These are phyloP conservation scores for Suillus americanus DNA, from an alignment of 768 basidiomycete genomes.

Conservation along the genomic window DNA sequence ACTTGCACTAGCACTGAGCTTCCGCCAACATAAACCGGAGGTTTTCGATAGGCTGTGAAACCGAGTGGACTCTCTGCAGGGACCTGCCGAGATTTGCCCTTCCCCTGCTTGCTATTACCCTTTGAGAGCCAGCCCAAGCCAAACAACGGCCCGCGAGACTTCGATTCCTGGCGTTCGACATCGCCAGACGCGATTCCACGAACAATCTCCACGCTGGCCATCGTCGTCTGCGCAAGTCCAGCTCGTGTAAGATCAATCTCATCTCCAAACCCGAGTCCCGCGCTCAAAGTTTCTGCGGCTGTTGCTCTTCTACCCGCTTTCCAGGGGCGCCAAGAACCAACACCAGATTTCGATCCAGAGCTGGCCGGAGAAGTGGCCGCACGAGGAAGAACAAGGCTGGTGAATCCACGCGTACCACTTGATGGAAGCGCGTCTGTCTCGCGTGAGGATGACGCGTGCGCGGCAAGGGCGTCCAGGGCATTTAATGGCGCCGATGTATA, in stretches of 20 bases:
- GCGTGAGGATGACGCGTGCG: slow-evolving; percentile 28
- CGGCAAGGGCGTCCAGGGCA: slow-evolving; percentile 32
- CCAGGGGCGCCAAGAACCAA: slow-evolving; percentile 22
- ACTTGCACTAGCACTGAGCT: slow-evolving; percentile 81
- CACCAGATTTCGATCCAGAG: slow-evolving; percentile 10
- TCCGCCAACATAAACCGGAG: slow-evolving; percentile 71
- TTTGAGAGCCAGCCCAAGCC: slow-evolving; percentile 31
- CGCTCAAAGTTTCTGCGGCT: slow-evolving; percentile 24
- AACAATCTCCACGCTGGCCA: slow-evolving; percentile 84
- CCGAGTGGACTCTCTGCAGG: slow-evolving; percentile 42
- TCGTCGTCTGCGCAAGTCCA: slow-evolving; percentile 82
- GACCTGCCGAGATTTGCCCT: slow-evolving; percentile 10
- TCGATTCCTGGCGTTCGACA: slow-evolving; percentile 17
- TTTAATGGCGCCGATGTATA: slow-evolving; percentile 30
- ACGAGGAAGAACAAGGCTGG: slow-evolving; percentile 52
- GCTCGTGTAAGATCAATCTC: slow-evolving; percentile 71
- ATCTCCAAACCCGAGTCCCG: slow-evolving; percentile 36
- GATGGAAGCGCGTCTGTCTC: slow-evolving; percentile 32
- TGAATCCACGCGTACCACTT: slow-evolving; percentile 59
- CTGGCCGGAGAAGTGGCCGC: slow-evolving; percentile 24
- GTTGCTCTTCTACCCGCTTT: slow-evolving; percentile 19
- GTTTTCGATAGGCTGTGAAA: slow-evolving; percentile 69
- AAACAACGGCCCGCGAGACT: slow-evolving; percentile 24
- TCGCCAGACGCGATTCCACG: slow-evolving; percentile 44
- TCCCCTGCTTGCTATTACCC: slow-evolving; percentile 15